A percentile compares a stretch with the other conserved stretches of the same genome.
phyloP scores from a whole-genome alignment of 805 yeast genomes.

The Hanseniaspora valbyensis region DNA sequence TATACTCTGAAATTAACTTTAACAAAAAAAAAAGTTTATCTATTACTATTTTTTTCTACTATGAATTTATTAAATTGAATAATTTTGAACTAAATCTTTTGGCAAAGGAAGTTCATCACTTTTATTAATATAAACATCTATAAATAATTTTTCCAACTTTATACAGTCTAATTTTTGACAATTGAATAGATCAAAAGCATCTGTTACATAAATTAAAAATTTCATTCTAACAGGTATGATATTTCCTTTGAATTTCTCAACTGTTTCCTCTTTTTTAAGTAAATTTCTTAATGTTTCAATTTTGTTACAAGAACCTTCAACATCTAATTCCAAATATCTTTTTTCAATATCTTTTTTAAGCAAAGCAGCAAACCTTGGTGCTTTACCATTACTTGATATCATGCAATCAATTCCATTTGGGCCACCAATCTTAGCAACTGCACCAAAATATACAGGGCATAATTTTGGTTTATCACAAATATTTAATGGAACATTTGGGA shows the following conservation, averaged over 20 bases:
- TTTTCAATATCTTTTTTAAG: constrained; percentile 24
- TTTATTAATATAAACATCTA: constrained; percentile 10
- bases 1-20: no score
- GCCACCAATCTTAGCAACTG: constrained; percentile 23
- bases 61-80: not conserved
- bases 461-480: constrained; percentile 30
- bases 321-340: constrained; percentile 19
- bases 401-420: constrained; percentile 17
- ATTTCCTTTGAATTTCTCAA: constrained; percentile 16
- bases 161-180: constrained; percentile 23
- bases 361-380: constrained; percentile 28
- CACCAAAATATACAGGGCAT: constrained; percentile 30
- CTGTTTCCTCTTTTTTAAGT: constrained; percentile 18
- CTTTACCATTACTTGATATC: constrained; percentile 27
- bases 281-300: constrained; percentile 23
- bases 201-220: constrained; percentile 28
- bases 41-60: constrained; percentile 1
- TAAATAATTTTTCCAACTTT: constrained; percentile 16
- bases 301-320: constrained; percentile 22
- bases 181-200: constrained; percentile 23
- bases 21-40: no score
- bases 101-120: not conserved
- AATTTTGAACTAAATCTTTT: not conserved
- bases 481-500: constrained; percentile 25
- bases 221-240: constrained; percentile 25